Evolutionary conservation across 2,329 filamentous ascomycete species (phyloP).

Genomic region (Tolypocladium inflatum): DNA sequence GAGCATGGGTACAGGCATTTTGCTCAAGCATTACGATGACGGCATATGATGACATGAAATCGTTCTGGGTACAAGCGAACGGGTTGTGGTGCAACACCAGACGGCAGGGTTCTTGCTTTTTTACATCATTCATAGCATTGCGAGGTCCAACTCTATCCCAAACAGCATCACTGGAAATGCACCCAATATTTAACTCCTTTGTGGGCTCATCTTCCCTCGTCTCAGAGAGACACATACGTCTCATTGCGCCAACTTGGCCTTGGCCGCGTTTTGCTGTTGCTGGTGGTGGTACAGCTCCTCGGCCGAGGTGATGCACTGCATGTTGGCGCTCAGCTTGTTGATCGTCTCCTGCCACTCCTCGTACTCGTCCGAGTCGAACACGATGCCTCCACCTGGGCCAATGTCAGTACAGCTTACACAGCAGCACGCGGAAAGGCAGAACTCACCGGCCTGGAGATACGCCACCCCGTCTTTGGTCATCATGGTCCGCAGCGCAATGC

Average conservation of each 20-base stretch:
- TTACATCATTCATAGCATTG: background rate
- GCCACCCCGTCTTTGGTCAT: slow-evolving; percentile 82
- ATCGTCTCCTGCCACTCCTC: slow-evolving; percentile 92
- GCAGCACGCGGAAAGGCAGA: background rate
- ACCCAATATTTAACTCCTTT: background rate
- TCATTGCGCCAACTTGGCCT: background rate
- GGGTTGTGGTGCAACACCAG: background rate
- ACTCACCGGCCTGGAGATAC: slow-evolving; percentile 71
- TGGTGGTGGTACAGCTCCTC: slow-evolving; percentile 52
- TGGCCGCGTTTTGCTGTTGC: slow-evolving; percentile 11
- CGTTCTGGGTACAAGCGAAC: background rate
- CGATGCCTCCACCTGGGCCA: slow-evolving; percentile 65
- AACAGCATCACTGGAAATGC: no score
- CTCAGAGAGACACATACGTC: background rate
- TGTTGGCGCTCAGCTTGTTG: slow-evolving; percentile 89
- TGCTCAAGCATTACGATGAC: background rate
- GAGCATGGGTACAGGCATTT: background rate
- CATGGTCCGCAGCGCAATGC: slow-evolving; percentile 81
- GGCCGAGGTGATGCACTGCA: slow-evolving; percentile 76
- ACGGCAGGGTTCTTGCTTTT: background rate
- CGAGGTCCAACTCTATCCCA: background rate
- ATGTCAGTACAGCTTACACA: slow-evolving; percentile 3
- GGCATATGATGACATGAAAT: background rate
- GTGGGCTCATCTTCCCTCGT: background rate
- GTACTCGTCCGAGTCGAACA: slow-evolving; percentile 85